Conservation (phyloP, 257 asterid species). For the Nicotiana undulata region DNA sequence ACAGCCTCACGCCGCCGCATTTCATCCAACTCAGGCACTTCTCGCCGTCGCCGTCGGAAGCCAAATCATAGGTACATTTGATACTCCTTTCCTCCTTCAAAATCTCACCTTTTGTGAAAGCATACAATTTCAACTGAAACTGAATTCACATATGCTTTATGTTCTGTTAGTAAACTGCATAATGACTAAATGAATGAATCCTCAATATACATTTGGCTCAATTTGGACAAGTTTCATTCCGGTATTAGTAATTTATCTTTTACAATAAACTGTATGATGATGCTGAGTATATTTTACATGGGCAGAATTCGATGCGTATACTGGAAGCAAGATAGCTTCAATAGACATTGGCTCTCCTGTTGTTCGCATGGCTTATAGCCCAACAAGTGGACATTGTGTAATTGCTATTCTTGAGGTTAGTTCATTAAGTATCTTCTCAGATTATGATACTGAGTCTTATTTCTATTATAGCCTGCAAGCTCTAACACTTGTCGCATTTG, state of each 20-base stretch:
- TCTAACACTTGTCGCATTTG: not conserved
- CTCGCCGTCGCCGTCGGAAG: constrained; percentile 77
- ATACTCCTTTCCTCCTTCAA: not conserved
- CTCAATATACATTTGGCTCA: too few relatives aligned
- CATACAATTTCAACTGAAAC: not conserved
- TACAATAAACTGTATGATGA: constrained; percentile 1
- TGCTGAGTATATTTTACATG: constrained; percentile 9
- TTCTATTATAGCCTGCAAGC: not conserved
- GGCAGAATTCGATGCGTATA: constrained; percentile 87
- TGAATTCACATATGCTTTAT: not conserved
- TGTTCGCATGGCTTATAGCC: constrained; percentile 93
- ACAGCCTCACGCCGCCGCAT: constrained; percentile 96
- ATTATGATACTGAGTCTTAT: not conserved
- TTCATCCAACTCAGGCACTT: constrained; percentile 83
- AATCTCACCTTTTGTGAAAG: not conserved
- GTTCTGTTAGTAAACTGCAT: not conserved
- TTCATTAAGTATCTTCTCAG: not conserved
- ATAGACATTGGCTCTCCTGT: constrained; percentile 97
- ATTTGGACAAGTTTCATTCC: too few relatives aligned
- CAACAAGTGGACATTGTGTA: constrained; percentile 65
- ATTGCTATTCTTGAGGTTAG: constrained; percentile 94
- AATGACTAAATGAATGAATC: not conserved
- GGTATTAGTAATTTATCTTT: not conserved
- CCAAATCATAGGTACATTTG: constrained; percentile 53
- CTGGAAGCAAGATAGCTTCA: constrained; percentile 93